Evolutionary conservation across 169 alveolate genomes (phyloP), one percentile per base, ranked within the genome.

Genomic region (Eimeria zaria): DNA sequence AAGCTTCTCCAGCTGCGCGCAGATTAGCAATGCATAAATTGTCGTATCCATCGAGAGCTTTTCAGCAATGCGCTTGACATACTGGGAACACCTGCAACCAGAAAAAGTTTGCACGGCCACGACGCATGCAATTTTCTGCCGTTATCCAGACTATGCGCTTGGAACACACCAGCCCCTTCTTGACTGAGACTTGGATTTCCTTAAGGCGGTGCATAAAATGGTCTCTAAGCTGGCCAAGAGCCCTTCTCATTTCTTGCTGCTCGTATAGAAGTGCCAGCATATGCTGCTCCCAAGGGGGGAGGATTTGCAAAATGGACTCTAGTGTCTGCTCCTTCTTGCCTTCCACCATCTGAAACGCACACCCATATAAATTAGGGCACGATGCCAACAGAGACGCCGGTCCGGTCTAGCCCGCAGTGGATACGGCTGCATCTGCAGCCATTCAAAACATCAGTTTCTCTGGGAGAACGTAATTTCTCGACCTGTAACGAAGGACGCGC

Each of bases 251-350:
- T 89, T 97, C 97, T 89, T 97, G 98, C 94, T 97, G 98, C 92
- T 97, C 98, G 87, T 97, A 97, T 74, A 97, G 93, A 33, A 97
- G 95, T 11, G 98, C 98, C 83, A 97, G 95, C 95, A 97, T 97
- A 92, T 97, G 96, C 92, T 97, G 98, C 84, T 97, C 98, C 98
- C 98, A 97, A 16, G 98, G 98, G 0, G 97, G 95, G 24, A 97
- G 97, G 91, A 97, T 64, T 48, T 87, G 91, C 93, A 97, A 85
- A 84, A 97, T 95, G 30, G 97, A 95, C 46, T 97, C 98, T 5
- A 97, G 91, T 1, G 97, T 96, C 71, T 96, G 91, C 51, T 95
- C 95, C 60, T 67, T 95, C 76, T 95, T 96, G 76, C 94, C 97
- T 73, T 97, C 98, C 69, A 95, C 96, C 88, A 73, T 53, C 96